These are phyloP conservation scores for Nannochloris sp. DNA, from an alignment of 139 green algal species.

Conservation along the genomic window DNA sequence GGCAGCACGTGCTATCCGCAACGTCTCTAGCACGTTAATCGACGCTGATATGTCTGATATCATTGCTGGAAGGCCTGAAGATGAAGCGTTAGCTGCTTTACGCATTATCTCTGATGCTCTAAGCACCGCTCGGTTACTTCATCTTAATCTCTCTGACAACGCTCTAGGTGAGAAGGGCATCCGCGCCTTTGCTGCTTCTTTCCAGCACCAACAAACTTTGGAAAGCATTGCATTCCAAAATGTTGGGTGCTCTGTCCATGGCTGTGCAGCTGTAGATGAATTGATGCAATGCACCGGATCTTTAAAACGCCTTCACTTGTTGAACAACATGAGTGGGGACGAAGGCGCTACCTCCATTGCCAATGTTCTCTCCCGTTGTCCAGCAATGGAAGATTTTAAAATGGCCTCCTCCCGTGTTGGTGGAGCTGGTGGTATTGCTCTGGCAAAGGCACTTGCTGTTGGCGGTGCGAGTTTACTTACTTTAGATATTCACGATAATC, in stretches of 20 bases:
- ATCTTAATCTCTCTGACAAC: conserved; percentile 85
- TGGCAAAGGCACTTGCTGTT: conserved; percentile 49
- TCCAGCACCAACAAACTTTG: conserved; percentile 44
- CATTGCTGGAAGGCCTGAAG: conserved; percentile 80
- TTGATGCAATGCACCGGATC: conserved; percentile 38
- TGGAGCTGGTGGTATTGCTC: conserved; percentile 52
- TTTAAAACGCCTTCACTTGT: conserved; percentile 68
- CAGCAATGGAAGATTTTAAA: conserved; percentile 73
- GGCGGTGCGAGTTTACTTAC: conserved; percentile 5
- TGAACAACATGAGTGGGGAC: conserved; percentile 95
- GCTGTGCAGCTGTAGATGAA: conserved; percentile 72
- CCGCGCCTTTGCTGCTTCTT: conserved; percentile 56
- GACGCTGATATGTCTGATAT: conserved; percentile 84
- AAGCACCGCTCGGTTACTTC: conserved; percentile 27
- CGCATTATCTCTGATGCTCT: conserved; percentile 58
- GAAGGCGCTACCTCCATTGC: conserved; percentile 46
- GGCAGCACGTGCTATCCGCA: conserved; percentile 59
- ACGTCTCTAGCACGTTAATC: conserved; percentile 41
- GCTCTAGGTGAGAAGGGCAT: conserved; percentile 92
- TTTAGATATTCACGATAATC: conserved; percentile 86
- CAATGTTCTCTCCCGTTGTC: conserved; percentile 52
- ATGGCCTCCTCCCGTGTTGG: conserved; percentile 72
- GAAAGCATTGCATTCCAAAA: conserved; percentile 72
- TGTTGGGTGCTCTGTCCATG: conserved; percentile 77
- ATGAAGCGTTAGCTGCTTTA: conserved; percentile 74